Evolutionary conservation across 2,329 filamentous ascomycete genomes (phyloP).

Genomic region (Epichloe aotearoae): DNA sequence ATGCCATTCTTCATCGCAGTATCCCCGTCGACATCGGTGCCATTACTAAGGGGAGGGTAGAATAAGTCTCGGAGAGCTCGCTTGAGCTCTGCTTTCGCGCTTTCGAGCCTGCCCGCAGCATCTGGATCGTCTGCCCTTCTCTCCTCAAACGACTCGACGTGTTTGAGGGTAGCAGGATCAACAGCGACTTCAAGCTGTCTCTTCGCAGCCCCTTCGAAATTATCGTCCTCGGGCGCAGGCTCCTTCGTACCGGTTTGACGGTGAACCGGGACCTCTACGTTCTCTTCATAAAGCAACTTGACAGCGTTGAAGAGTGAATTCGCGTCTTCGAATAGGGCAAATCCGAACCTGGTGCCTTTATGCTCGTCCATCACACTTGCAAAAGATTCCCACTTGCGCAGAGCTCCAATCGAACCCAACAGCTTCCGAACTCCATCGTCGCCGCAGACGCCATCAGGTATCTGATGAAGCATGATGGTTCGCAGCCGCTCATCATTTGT

Average conservation of each 20-base stretch:
- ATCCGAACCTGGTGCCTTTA: slow-evolving; percentile 79
- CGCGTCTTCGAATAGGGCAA: slow-evolving; percentile 87
- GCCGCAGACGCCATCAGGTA: slow-evolving; percentile 64
- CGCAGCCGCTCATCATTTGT: slow-evolving; percentile 82
- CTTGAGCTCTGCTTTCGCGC: slow-evolving; percentile 54
- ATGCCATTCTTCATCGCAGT: slow-evolving; percentile 52
- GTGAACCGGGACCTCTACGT: slow-evolving; percentile 71
- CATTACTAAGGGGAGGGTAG: slow-evolving; percentile 41
- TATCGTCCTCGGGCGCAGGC: slow-evolving; percentile 26
- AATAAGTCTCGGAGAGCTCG: slow-evolving; percentile 58
- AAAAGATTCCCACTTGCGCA: slow-evolving; percentile 76
- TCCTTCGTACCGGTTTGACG: slow-evolving; percentile 46
- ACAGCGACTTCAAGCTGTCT: slow-evolving; percentile 59
- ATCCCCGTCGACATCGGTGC: slow-evolving; percentile 52
- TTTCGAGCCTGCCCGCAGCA: slow-evolving; percentile 54
- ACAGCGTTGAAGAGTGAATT: slow-evolving; percentile 77
- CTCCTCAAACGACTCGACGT: slow-evolving; percentile 70
- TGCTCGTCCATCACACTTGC: slow-evolving; percentile 48
- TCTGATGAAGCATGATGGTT: slow-evolving; percentile 79
- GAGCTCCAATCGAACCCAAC: slow-evolving; percentile 59
- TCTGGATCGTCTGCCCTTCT: slow-evolving; percentile 49
- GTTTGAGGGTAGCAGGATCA: slow-evolving; percentile 71
- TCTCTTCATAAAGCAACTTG: slow-evolving; percentile 69
- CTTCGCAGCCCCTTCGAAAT: slow-evolving; percentile 49
- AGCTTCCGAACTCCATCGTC: slow-evolving; percentile 72